Base-by-base conservation (phyloP, 495 filamentous ascomycete genomes). In the Tuber brumale region DNA sequence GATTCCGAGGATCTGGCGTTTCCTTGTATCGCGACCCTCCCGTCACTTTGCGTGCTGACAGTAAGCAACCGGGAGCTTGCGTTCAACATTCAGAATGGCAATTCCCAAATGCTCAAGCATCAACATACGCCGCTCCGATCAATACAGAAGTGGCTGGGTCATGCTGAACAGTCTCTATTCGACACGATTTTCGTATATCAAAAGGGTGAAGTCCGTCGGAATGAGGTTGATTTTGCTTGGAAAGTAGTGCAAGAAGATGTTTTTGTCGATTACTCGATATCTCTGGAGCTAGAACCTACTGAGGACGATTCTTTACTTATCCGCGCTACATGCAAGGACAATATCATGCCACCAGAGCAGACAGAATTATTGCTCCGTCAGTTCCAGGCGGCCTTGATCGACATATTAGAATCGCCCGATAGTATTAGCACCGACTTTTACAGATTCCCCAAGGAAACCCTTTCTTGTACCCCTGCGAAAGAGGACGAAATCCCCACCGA, bases 181-280 rank as follows among this genome's bases (percentile, higher is more conserved):
- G 93, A 96, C 83, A 92, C 92, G 0, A 84, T 96, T 43, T 89
- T 96, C 81, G 90, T 90, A 0, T 95, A 92, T 81, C 93, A 94
- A 80, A 94, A 92, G 76, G 74, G 72, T 0, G 70, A 75, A 0
- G 72, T 71, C 0, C 51, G 57, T 9, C 46, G 76, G 5, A 74
- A 79, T 23, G 80, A 83, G 7, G 1, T 45, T 16, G 27, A 73
- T 3, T 69, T 75, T 16, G 70, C 78, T 1, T 91, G 89, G 89
- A 82, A 86, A 42, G 73, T 88, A 14, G 75, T 87, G 23, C 84
- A 87, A 70, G 90, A 90, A 75, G 84, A 86, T 74, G 88, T 89
- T 72, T 86, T 84, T 21, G 87, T 88, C 57, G 89, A 91, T 82
- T 94, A 92, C 81, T 83, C 89, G 3, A 82, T 94, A 6, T 94